Conservation (phyloP, 305 asterid species). For the Rubia peregrina region DNA sequence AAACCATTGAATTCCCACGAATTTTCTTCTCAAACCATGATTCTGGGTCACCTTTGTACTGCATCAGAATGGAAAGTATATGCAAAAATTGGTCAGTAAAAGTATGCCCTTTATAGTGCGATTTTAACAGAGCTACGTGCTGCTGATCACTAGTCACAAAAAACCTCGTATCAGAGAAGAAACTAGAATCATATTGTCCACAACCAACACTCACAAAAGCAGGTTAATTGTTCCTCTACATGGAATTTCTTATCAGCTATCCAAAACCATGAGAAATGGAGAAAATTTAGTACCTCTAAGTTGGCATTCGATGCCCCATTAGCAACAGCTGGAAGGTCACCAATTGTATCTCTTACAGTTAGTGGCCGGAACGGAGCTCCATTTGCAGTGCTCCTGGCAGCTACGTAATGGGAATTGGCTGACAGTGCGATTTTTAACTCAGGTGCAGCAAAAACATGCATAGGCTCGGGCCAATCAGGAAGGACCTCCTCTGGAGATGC, state of each 20-base stretch:
- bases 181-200: neutral
- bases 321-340: conserved; percentile 82
- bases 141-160: neutral
- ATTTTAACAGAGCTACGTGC: neutral
- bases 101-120: neutral
- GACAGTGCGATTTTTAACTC: conserved; percentile 64
- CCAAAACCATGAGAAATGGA: neutral
- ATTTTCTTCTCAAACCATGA: conserved; percentile 49
- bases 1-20: conserved; percentile 26
- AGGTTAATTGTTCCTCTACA: neutral
- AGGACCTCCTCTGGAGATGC: conserved; percentile 88
- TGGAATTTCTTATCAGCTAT: neutral
- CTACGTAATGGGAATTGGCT: conserved; percentile 53
- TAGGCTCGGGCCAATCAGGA: conserved; percentile 99
- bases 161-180: neutral
- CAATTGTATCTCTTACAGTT: conserved; percentile 92
- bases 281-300: conserved; percentile 30
- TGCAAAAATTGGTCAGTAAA: neutral
- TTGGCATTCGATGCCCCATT: conserved; percentile 66
- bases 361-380: conserved; percentile 94
- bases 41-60: conserved; percentile 37
- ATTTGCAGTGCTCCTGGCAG: conserved; percentile 72
- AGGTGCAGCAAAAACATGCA: conserved; percentile 90
- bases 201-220: neutral
- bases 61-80: conserved; percentile 17